These are phyloP conservation scores for Candida vaughaniae DNA, from an alignment of 805 yeast species.

Conservation along the genomic window DNA sequence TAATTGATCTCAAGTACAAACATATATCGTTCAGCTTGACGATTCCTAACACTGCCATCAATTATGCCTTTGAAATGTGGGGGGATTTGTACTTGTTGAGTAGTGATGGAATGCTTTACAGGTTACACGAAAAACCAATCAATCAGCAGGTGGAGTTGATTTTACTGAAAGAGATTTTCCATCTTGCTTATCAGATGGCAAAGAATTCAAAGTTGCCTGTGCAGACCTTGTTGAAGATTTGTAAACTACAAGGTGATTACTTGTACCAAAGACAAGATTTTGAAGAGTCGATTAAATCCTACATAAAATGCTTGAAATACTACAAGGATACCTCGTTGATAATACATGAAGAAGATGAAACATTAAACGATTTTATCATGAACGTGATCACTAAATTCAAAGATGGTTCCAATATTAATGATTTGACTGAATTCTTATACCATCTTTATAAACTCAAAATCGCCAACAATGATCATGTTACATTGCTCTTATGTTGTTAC, in stretches of 20 bases:
- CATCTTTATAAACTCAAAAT: conserved; percentile 52
- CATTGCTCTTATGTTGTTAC: conserved; percentile 72
- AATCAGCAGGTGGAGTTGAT: conserved; percentile 69
- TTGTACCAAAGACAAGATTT: conserved; percentile 65
- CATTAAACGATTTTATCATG: conserved; percentile 49
- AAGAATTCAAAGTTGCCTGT: conserved; percentile 28
- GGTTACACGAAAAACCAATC: conserved; percentile 62
- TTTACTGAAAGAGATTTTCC: conserved; percentile 66
- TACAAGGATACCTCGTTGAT: conserved; percentile 13
- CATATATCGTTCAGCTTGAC: conserved; percentile 68
- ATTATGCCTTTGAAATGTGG: conserved; percentile 57
- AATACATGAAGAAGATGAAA: conserved; percentile 19
- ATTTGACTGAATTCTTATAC: conserved; percentile 62
- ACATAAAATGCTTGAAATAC: conserved; percentile 45
- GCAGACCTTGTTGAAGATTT: conserved; percentile 27
- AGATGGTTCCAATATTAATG: conserved; percentile 69
- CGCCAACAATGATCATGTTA: conserved; percentile 79
- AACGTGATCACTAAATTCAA: conserved; percentile 77
- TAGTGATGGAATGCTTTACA: conserved; percentile 72
- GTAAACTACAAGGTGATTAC: conserved; percentile 63
- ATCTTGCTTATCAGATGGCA: conserved; percentile 73
- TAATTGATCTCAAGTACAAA: conserved; percentile 70
- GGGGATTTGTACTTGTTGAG: conserved; percentile 60
- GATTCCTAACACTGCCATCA: conserved; percentile 59
- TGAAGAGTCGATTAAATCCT: conserved; percentile 73